These are phyloP conservation scores for Lathyrus tuberosus DNA, from an alignment of 306 rosid genomes.

Conservation along the genomic window DNA sequence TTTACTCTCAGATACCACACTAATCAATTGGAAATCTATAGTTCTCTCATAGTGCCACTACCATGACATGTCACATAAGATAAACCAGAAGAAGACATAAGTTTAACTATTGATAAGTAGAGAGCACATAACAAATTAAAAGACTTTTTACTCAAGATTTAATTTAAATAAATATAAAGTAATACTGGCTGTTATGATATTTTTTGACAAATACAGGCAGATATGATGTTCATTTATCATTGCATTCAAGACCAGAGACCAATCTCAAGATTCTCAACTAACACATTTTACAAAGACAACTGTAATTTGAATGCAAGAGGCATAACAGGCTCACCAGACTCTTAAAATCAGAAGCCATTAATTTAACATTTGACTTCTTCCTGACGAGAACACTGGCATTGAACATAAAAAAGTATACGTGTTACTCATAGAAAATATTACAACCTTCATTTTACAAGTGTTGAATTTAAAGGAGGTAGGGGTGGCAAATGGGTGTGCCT, in stretches of 20 bases:
- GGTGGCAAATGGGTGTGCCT: too few species aligned
- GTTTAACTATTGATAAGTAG: neutral
- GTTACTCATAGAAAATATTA: slow-evolving; percentile 11
- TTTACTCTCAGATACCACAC: slow-evolving; percentile 4
- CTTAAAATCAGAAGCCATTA: slow-evolving; percentile 69
- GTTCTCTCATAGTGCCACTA: neutral
- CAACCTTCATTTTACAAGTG: neutral
- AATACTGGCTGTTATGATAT: too few species aligned
- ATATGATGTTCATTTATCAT: slow-evolving; percentile 14
- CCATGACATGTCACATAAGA: neutral
- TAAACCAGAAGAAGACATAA: slow-evolving; percentile 12
- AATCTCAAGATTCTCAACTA: neutral
- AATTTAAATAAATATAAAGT: too few species aligned
- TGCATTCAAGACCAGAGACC: slow-evolving; percentile 10
- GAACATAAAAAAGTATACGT: neutral
- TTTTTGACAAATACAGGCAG: too few species aligned
- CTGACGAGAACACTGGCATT: slow-evolving; percentile 69
- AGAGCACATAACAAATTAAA: neutral
- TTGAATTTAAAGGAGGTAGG: neutral
- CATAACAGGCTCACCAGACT: slow-evolving; percentile 54
- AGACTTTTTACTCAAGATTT: neutral
- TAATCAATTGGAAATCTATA: neutral
- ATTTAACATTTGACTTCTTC: slow-evolving; percentile 55
- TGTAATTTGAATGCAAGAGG: slow-evolving; percentile 18
- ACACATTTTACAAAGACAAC: neutral